These are phyloP conservation scores for Rhizopus delemar DNA, from an alignment of 371 early-diverging fungal genomes.

Conservation along the genomic window DNA sequence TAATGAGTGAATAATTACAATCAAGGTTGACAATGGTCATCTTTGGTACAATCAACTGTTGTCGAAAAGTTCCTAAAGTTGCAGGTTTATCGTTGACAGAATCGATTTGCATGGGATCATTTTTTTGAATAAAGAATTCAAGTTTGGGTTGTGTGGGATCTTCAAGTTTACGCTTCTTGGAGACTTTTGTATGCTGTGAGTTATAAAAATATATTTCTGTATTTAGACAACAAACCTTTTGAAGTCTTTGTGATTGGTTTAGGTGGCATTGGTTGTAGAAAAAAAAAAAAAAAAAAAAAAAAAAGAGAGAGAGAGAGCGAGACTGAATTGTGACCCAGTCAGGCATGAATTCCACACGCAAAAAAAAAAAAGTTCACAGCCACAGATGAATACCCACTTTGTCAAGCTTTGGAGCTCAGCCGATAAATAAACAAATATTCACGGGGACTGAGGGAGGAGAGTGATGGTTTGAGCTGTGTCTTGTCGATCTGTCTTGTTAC, in stretches of 20 bases:
- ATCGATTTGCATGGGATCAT: conserved; percentile 21
- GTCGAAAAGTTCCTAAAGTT: conserved; percentile 23
- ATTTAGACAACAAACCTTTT: neutral
- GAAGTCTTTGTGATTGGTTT: conserved; percentile 5
- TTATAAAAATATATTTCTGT: neutral
- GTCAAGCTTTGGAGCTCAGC: too few relatives aligned
- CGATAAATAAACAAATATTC: too few relatives aligned
- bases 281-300: conserved; percentile 8
- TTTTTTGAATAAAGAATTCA: conserved; percentile 4
- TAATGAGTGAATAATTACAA: conserved; percentile 40
- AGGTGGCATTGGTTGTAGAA: conserved; percentile 1
- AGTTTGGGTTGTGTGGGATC: conserved; percentile 16
- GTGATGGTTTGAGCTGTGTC: too few relatives aligned
- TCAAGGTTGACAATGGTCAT: conserved; percentile 67
- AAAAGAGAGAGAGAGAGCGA: conserved; percentile 1
- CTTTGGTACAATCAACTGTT: conserved; percentile 31
- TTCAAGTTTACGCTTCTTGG: conserved; percentile 11
- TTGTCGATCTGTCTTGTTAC: too few relatives aligned
- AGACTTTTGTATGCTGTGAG: neutral
- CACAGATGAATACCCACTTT: too few relatives aligned
- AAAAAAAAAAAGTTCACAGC: too few relatives aligned
- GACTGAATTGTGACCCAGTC: neutral
- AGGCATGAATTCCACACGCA: too few relatives aligned
- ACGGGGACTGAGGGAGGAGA: too few relatives aligned
- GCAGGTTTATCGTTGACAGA: neutral